Evolutionary conservation across 176 grass and related monocot genomes (phyloP), one percentile per base, ranked within the genome.

Genomic region (Ananas comosus): DNA sequence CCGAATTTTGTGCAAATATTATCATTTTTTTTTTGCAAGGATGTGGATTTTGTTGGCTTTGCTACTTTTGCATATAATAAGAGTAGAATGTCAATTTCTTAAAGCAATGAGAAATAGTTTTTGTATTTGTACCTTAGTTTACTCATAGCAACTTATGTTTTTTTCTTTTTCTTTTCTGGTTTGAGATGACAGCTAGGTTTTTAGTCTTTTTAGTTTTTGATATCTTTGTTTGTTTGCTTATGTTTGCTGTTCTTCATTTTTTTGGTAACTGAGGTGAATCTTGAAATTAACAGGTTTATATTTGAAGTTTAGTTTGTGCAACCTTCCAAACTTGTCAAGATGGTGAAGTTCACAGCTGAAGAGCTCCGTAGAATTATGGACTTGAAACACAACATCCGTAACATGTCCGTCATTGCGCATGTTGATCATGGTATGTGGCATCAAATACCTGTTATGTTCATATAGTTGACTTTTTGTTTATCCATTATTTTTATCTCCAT

Each of bases 301-400:
- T 12, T 68, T 72, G 68, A 79, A 72, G 57, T 57, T 61, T 12
- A 14, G 33, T 42, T 42, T 65, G 70, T 2, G 48, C 80, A 74
- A 85, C 27, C 17, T 73, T 18, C 65, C 53, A 81, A 64, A 65
- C 19, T 14, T 69, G 82, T 6, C 87, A 96, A 88, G 68, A 96
- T 96, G 87, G 91, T 96, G 87, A 96, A 96, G 87, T 96, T 96
- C 66, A 96, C 87, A 19, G 87, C 12, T 13, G 91, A 96, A 69
- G 91, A 82, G 87, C 87, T 91, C 64, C 91, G 85, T 5, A 19
- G 57, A 1, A 96, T 96, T 68, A 96, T 96, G 91, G 91, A 96
- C 74, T 72, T 88, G 53, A 96, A 96, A 57, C 86, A 96, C 48
- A 96, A 96, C 64, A 96, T 95, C 63, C 51, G 90, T 14, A 94